Evolutionary conservation across 2,329 filamentous ascomycete species (phyloP).

Genomic region (Furcasterigmium sp.): DNA sequence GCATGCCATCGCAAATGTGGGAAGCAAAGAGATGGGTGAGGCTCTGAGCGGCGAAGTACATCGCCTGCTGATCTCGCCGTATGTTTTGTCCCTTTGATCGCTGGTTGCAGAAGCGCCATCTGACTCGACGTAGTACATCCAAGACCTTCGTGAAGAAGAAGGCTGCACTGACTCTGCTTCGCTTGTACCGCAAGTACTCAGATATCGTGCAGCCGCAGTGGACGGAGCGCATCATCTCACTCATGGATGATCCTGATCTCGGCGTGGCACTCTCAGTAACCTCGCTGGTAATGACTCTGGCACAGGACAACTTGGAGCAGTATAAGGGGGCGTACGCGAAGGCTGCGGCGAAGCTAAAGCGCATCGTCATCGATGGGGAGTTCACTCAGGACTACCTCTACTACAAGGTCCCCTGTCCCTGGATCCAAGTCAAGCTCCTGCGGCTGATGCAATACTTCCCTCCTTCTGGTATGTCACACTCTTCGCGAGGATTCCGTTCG

Average conservation of each 20-base stretch:
- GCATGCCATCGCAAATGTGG: slow-evolving; percentile 97
- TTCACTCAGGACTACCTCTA: slow-evolving; percentile 90
- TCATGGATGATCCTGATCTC: slow-evolving; percentile 95
- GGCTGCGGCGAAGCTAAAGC: slow-evolving; percentile 82
- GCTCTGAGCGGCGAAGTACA: slow-evolving; percentile 89
- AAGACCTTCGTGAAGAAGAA: slow-evolving; percentile 99
- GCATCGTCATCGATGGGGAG: slow-evolving; percentile 85
- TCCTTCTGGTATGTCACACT: slow-evolving; percentile 66
- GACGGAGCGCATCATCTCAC: slow-evolving; percentile 96
- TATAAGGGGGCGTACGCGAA: slow-evolving; percentile 95
- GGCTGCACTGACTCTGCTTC: slow-evolving; percentile 85
- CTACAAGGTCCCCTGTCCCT: slow-evolving; percentile 99
- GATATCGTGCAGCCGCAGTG: slow-evolving; percentile 93
- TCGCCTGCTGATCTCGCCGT: slow-evolving; percentile 90
- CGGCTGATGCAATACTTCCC: slow-evolving; percentile 93
- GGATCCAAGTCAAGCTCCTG: slow-evolving; percentile 94
- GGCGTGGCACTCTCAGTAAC: slow-evolving; percentile 94
- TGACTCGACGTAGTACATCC: slow-evolving; percentile 45
- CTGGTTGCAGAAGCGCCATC: background rate
- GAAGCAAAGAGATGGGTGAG: slow-evolving; percentile 94
- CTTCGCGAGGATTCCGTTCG: background rate
- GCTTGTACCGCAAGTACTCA: slow-evolving; percentile 90
- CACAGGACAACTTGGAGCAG: slow-evolving; percentile 88
- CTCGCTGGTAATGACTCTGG: slow-evolving; percentile 88
- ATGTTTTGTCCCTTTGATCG: slow-evolving; percentile 28